Percentiles rank a stretch among this genome's conserved stretches.
phyloP scores from a whole-genome alignment of 164 flowering plant genomes.

The Liriodendron chinense region DNA sequence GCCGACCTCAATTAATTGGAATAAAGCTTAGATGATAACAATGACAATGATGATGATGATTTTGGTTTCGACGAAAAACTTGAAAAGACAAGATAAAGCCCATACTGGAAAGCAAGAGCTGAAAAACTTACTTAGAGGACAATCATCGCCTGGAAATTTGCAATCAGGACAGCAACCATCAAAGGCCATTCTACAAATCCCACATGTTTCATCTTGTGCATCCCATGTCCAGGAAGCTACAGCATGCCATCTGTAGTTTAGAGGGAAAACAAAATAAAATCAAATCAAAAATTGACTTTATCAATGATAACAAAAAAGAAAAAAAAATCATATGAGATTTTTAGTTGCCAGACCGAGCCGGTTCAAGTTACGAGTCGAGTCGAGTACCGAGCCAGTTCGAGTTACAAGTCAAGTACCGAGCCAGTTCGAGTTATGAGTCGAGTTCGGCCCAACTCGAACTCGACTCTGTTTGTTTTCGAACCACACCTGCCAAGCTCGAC shows the following conservation, averaged over 20 bases:
- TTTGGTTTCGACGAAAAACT: neutral
- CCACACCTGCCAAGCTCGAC: too few species aligned
- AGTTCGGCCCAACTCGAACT: too few species aligned
- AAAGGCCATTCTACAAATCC: constrained; percentile 95
- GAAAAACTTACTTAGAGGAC: constrained; percentile 63
- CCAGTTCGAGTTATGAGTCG: too few species aligned
- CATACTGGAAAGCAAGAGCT: neutral
- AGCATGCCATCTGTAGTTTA: constrained; percentile 70
- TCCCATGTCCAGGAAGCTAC: constrained; percentile 99
- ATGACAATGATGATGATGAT: neutral
- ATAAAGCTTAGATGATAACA: too few species aligned
- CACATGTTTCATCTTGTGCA: constrained; percentile 96
- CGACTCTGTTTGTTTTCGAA: too few species aligned
- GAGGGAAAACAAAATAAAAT: constrained; percentile 1
- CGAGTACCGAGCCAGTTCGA: too few species aligned
- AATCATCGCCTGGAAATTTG: constrained; percentile 94
- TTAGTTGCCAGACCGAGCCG: too few species aligned
- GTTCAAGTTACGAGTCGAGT: too few species aligned
- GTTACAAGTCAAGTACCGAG: too few species aligned
- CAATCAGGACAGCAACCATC: constrained; percentile 98
- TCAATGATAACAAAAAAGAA: neutral
- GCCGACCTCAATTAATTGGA: too few species aligned
- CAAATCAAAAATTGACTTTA: neutral
- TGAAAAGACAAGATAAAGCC: neutral
- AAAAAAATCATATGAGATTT: too few species aligned